phyloP scores from a whole-genome alignment of 2,329 filamentous ascomycete species.

The Knoxdaviesia proteae region DNA sequence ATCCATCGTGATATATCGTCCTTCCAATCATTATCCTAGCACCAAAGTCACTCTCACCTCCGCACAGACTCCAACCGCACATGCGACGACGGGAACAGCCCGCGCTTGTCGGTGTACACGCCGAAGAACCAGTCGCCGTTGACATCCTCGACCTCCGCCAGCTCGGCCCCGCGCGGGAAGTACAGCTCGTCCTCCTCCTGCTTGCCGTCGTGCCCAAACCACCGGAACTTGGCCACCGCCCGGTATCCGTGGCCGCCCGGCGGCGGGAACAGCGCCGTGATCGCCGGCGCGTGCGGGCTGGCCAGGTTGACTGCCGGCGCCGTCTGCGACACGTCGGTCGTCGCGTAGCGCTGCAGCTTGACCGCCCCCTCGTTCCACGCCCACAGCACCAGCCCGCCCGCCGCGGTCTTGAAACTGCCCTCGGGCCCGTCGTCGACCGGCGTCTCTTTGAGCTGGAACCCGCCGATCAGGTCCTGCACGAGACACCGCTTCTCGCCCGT shows the following conservation, averaged over 20 bases:
- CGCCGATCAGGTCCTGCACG: conserved; percentile 57
- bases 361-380: conserved; percentile 24
- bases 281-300: conserved; percentile 9
- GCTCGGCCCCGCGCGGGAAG: conserved; percentile 68
- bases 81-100: conserved; percentile 65
- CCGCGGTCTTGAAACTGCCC: conserved; percentile 4
- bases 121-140: conserved; percentile 87
- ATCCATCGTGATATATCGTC: too few relatives aligned
- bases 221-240: conserved; percentile 51
- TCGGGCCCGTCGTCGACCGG: conserved; percentile 16
- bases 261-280: conserved; percentile 37
- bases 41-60: too few relatives aligned
- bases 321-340: conserved; percentile 25
- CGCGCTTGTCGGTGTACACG: conserved; percentile 59
- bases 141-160: conserved; percentile 66
- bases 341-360: conserved; percentile 24
- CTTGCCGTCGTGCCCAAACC: conserved; percentile 41
- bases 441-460: conserved; percentile 44
- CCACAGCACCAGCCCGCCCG: conserved; percentile 22
- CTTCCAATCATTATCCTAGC: too few relatives aligned
- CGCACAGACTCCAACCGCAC: conserved; percentile 23
- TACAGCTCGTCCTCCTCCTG: conserved; percentile 50
- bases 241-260: conserved; percentile 34
- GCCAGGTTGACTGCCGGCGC: conserved; percentile 11
- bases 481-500: conserved; percentile 48